A percentile compares a stretch with the other conserved stretches of the same genome.
Evolutionary conservation across 2,329 filamentous ascomycete species (phyloP).

Genomic region (Byssoonygena ceratinophila): DNA sequence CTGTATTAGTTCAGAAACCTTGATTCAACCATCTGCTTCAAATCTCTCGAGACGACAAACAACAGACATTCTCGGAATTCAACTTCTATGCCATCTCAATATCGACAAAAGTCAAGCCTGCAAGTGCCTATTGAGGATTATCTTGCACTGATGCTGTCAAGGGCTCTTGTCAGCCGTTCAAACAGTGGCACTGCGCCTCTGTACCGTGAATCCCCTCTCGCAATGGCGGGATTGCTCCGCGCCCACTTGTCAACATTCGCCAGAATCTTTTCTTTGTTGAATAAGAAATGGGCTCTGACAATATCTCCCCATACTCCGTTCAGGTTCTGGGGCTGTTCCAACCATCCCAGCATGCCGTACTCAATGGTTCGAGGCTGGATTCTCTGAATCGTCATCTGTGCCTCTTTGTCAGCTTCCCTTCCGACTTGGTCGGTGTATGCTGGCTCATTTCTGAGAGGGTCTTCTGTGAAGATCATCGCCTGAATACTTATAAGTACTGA

Average conservation of each 20-base stretch:
- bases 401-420: slow-evolving; percentile 14
- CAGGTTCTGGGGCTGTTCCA: slow-evolving; percentile 10
- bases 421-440: slow-evolving; percentile 24
- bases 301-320: slow-evolving; percentile 18
- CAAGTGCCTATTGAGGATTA: not conserved
- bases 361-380: slow-evolving; percentile 14
- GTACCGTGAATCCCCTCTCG: not conserved
- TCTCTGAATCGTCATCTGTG: slow-evolving; percentile 25
- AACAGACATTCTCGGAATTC: too few species aligned
- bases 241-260: slow-evolving; percentile 38
- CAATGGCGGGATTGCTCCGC: slow-evolving; percentile 28
- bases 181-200: not conserved
- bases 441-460: slow-evolving; percentile 49
- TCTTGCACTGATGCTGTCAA: not conserved
- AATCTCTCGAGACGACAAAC: too few species aligned
- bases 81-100: too few species aligned
- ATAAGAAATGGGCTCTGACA: slow-evolving; percentile 16
- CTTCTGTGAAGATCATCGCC: slow-evolving; percentile 46
- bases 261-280: slow-evolving; percentile 15
- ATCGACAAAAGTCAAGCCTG: too few species aligned
- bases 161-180: not conserved
- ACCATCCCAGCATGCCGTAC: slow-evolving; percentile 18
- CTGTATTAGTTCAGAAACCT: too few species aligned
- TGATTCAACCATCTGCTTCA: too few species aligned
- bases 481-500: slow-evolving; percentile 49